These are phyloP conservation scores for Cucurbita ficifolia DNA, from an alignment of 306 rosid genomes.

Conservation along the genomic window DNA sequence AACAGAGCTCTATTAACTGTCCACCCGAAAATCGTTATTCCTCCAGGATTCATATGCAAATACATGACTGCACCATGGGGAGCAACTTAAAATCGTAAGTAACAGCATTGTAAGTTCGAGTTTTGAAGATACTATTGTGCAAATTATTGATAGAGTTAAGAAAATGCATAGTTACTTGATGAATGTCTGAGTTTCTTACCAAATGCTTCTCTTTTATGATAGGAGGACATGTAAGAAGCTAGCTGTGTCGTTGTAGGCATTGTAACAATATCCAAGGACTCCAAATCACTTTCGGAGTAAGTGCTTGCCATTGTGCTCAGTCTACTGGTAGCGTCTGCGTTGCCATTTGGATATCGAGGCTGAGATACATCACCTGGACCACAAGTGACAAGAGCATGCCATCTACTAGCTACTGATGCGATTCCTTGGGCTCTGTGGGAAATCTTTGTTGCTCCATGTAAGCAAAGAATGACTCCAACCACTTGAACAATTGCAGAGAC, in stretches of 20 bases:
- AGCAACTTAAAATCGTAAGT: neutral
- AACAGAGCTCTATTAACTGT: slow-evolving; percentile 25
- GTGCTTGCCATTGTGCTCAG: slow-evolving; percentile 3
- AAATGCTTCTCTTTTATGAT: slow-evolving; percentile 31
- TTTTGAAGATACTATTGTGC: neutral
- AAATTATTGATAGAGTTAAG: neutral
- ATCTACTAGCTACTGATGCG: slow-evolving; percentile 27
- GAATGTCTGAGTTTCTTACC: slow-evolving; percentile 15
- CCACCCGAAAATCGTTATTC: slow-evolving; percentile 30
- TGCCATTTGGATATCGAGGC: neutral
- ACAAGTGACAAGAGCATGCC: slow-evolving; percentile 45
- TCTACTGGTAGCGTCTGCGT: neutral
- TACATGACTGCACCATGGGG: slow-evolving; percentile 21
- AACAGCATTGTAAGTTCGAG: neutral
- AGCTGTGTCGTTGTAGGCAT: slow-evolving; percentile 21
- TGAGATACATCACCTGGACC: slow-evolving; percentile 9
- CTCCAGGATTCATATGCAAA: slow-evolving; percentile 22
- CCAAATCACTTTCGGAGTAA: slow-evolving; percentile 30
- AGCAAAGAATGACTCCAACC: slow-evolving; percentile 25
- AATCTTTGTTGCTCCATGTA: slow-evolving; percentile 34
- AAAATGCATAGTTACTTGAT: neutral
- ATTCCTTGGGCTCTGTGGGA: slow-evolving; percentile 34
- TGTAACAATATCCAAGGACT: slow-evolving; percentile 17
- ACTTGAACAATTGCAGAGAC: slow-evolving; percentile 26
- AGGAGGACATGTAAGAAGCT: slow-evolving; percentile 23